phyloP scores from a whole-genome alignment of 768 basidiomycete genomes.

The Fomitopsis serialis region DNA sequence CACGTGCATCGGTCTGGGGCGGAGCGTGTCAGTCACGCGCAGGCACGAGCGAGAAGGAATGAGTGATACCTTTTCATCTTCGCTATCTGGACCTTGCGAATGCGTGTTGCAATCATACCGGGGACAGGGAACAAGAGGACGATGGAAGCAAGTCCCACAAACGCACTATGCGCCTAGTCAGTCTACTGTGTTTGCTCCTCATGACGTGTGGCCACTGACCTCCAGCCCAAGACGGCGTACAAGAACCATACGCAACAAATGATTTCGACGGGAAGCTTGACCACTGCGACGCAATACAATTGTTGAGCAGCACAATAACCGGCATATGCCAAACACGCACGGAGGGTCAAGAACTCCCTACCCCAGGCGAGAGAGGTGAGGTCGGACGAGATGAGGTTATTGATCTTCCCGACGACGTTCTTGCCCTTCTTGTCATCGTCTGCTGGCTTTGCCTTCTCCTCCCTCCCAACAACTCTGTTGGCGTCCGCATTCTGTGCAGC shows the following conservation, averaged over 20 bases:
- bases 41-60: too few relatives aligned
- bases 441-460: slow-evolving; percentile 26
- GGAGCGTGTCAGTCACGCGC: too few relatives aligned
- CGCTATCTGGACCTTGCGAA: slow-evolving; percentile 30
- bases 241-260: too few relatives aligned
- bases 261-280: slow-evolving; percentile 5
- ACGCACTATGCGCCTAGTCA: too few relatives aligned
- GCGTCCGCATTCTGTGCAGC: slow-evolving; percentile 1
- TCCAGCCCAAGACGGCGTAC: slow-evolving; percentile 20
- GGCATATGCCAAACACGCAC: slow-evolving; percentile 6
- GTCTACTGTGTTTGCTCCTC: too few relatives aligned
- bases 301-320: neutral
- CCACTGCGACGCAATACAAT: neutral
- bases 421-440: slow-evolving; percentile 34
- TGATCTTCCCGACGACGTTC: slow-evolving; percentile 62
- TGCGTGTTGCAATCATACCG: slow-evolving; percentile 30
- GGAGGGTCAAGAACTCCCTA: slow-evolving; percentile 19
- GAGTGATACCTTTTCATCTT: too few relatives aligned
- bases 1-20: slow-evolving; percentile 42
- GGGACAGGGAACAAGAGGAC: slow-evolving; percentile 39
- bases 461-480: slow-evolving; percentile 9
- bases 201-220: slow-evolving; percentile 8
- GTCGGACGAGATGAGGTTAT: slow-evolving; percentile 72
- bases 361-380: slow-evolving; percentile 24
- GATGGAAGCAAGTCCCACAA: slow-evolving; percentile 37